These are phyloP conservation scores for Mariannaea sp. DNA, from an alignment of 2,329 filamentous ascomycete species.

Conservation along the genomic window DNA sequence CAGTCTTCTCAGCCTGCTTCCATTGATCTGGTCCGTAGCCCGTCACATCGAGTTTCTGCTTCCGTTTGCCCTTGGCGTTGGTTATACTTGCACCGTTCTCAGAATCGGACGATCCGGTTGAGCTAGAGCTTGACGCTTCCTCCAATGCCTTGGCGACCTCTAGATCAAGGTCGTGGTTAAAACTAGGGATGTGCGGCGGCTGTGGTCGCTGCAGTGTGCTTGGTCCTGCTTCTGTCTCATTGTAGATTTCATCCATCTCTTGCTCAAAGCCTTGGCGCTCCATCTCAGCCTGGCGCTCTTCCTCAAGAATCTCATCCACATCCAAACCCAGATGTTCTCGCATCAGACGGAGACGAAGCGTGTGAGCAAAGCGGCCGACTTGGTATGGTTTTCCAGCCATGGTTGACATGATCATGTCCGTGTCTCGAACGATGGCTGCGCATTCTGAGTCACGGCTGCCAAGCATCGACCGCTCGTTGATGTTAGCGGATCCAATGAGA, in stretches of 20 bases:
- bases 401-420: constrained; percentile 86
- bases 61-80: constrained; percentile 60
- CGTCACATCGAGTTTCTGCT: constrained; percentile 75
- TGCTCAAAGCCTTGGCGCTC: constrained; percentile 61
- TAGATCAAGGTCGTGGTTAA: constrained; percentile 68
- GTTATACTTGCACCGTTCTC: constrained; percentile 33
- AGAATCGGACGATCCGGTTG: constrained; percentile 22
- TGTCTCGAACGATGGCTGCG: constrained; percentile 88
- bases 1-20: constrained; percentile 65
- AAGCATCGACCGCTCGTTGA: constrained; percentile 96
- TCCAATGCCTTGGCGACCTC: constrained; percentile 56
- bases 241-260: constrained; percentile 68
- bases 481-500: constrained; percentile 96
- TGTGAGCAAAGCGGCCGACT: constrained; percentile 91
- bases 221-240: constrained; percentile 47
- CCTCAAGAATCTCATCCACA: constrained; percentile 86
- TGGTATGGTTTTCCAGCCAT: constrained; percentile 91
- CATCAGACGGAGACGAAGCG: constrained; percentile 91
- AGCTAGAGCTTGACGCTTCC: constrained; percentile 19
- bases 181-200: constrained; percentile 53
- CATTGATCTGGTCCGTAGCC: constrained; percentile 80
- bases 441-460: constrained; percentile 91
- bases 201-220: constrained; percentile 44
- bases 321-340: constrained; percentile 95
- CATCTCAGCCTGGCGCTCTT: constrained; percentile 71